Percentiles rank a stretch among this genome's conserved stretches.
Conservation (phyloP, 2,329 filamentous ascomycete genomes). For the Dichotomopilus funicola region DNA sequence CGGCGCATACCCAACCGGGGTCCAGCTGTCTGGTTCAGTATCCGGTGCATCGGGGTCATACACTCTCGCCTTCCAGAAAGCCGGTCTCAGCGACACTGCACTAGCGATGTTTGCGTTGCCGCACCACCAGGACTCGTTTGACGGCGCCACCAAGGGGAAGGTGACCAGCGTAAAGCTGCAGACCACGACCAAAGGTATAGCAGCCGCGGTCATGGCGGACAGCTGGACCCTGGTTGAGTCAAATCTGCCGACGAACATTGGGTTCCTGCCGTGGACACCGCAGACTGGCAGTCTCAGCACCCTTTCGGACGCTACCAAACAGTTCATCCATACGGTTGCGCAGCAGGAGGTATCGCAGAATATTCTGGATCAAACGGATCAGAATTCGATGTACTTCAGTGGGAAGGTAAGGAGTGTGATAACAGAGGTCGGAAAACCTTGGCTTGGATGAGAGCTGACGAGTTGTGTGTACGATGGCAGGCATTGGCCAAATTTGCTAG, state of each 20-base stretch:
- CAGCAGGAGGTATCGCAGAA: constrained; percentile 69
- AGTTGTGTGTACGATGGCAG: constrained; percentile 29
- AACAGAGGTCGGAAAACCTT: constrained; percentile 11
- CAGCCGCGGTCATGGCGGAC: constrained; percentile 64
- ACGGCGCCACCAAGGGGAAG: constrained; percentile 46
- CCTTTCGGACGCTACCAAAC: constrained; percentile 49
- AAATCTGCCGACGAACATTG: constrained; percentile 65
- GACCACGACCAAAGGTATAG: constrained; percentile 79
- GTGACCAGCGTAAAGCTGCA: constrained; percentile 55
- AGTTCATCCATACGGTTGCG: constrained; percentile 55
- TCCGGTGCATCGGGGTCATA: constrained; percentile 61
- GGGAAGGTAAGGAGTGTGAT: constrained; percentile 57
- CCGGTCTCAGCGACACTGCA: constrained; percentile 51
- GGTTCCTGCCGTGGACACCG: constrained; percentile 72
- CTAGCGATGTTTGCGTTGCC: constrained; percentile 84
- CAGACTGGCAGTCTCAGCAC: constrained; percentile 38
- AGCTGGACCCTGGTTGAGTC: constrained; percentile 73
- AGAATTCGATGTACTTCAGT: constrained; percentile 87
- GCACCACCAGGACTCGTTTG: constrained; percentile 76
- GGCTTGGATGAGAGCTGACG: constrained; percentile 3
- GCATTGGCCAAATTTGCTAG: constrained; percentile 69
- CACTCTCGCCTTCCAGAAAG: constrained; percentile 64
- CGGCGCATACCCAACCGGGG: constrained; percentile 65
- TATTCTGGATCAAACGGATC: constrained; percentile 64
- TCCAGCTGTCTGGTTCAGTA: constrained; percentile 57